These are phyloP conservation scores for Trichophyton schoenleinii DNA, from an alignment of 2,329 filamentous ascomycete genomes.

Conservation along the genomic window DNA sequence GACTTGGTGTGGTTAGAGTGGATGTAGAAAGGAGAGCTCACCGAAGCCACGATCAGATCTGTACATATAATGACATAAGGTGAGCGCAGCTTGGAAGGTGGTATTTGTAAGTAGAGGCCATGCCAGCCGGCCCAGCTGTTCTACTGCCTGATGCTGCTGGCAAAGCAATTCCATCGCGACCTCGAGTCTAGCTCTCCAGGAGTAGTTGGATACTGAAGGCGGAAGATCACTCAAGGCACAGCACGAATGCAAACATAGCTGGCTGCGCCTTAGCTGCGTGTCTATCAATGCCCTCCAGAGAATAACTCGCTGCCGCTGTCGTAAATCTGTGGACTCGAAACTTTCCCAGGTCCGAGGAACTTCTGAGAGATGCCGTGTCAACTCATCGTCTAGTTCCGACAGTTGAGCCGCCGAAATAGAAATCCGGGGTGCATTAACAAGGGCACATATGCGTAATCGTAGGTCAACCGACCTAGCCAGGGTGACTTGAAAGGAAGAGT, in stretches of 20 bases:
- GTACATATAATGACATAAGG: slow-evolving; percentile 28
- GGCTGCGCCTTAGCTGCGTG: slow-evolving; percentile 24
- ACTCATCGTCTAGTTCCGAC: slow-evolving; percentile 27
- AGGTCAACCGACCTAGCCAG: slow-evolving; percentile 19
- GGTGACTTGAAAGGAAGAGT: slow-evolving; percentile 25
- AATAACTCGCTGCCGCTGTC: slow-evolving; percentile 22
- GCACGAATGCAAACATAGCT: slow-evolving; percentile 30
- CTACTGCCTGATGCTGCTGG: slow-evolving; percentile 24
- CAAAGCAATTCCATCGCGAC: slow-evolving; percentile 27
- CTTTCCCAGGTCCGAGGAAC: slow-evolving; percentile 23
- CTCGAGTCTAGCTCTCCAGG: slow-evolving; percentile 26
- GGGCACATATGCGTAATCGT: slow-evolving; percentile 15
- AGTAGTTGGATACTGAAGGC: slow-evolving; percentile 22
- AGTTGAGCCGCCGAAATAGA: slow-evolving; percentile 27
- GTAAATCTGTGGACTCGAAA: slow-evolving; percentile 14
- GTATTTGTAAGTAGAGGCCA: slow-evolving; percentile 26
- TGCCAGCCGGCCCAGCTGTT: slow-evolving; percentile 21
- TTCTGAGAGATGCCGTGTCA: slow-evolving; percentile 23
- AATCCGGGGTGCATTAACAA: slow-evolving; percentile 16
- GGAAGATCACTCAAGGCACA: slow-evolving; percentile 24
- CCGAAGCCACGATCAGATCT: slow-evolving; percentile 16
- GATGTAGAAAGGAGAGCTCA: slow-evolving; percentile 11
- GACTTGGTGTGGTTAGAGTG: neutral
- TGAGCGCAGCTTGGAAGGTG: slow-evolving; percentile 27
- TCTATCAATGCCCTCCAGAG: slow-evolving; percentile 26